phyloP scores from a whole-genome alignment of 75 land plant species.

The Selaginella tamariscina region DNA sequence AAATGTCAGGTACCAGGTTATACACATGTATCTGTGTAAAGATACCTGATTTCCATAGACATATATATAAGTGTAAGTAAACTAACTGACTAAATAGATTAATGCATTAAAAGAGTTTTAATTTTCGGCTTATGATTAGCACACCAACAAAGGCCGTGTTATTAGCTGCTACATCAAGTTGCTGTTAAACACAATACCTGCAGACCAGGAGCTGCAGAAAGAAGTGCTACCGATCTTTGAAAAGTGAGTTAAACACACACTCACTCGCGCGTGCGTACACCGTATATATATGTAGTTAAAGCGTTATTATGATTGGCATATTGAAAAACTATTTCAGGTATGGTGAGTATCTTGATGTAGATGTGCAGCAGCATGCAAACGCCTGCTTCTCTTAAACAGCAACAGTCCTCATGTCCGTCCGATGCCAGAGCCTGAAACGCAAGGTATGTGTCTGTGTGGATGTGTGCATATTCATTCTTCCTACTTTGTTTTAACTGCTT shows the following conservation, averaged over 20 bases:
- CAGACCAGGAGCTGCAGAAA: background rate
- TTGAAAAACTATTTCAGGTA: too few species aligned
- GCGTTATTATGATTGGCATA: too few species aligned
- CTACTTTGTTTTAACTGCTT: too few species aligned
- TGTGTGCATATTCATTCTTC: too few species aligned
- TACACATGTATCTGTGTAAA: too few species aligned
- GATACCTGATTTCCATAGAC: too few species aligned
- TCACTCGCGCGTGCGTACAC: background rate
- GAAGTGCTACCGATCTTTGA: background rate
- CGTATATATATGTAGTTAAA: too few species aligned
- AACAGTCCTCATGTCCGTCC: too few species aligned
- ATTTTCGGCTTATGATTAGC: background rate
- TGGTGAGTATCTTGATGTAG: background rate
- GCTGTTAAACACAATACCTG: background rate
- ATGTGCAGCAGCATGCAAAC: background rate
- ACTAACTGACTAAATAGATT: too few species aligned
- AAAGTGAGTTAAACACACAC: background rate
- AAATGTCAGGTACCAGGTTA: background rate
- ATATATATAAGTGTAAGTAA: too few species aligned
- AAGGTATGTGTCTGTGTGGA: too few species aligned
- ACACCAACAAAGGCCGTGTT: background rate
- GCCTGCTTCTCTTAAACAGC: background rate
- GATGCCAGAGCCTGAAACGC: too few species aligned
- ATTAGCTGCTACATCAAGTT: background rate
- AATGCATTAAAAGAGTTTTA: background rate